Evolutionary conservation across 1,284 basidiomycete species (phyloP).

Genomic region (Sanghuangporus weigelae): DNA sequence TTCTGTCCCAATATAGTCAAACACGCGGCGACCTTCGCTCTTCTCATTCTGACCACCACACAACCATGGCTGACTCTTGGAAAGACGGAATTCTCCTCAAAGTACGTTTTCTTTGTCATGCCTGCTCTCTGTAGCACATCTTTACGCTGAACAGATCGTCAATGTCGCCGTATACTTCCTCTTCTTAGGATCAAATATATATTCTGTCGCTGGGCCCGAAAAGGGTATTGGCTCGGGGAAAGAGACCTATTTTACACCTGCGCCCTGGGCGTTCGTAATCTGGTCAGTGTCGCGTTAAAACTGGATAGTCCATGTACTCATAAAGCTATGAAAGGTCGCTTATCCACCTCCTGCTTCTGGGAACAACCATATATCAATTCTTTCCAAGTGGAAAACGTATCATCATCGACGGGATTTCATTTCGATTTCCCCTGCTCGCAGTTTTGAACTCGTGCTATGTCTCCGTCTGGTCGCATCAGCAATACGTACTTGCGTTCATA

Average conservation of each 20-base stretch:
- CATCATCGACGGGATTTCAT: conserved; percentile 81
- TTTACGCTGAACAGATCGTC: conserved; percentile 42
- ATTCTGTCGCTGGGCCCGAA: conserved; percentile 70
- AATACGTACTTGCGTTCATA: conserved; percentile 81
- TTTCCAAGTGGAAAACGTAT: conserved; percentile 69
- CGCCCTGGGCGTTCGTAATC: conserved; percentile 82
- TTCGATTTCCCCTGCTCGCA: conserved; percentile 85
- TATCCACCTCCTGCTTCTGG: conserved; percentile 83
- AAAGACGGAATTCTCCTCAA: conserved; percentile 78
- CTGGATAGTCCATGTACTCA: conserved; percentile 2
- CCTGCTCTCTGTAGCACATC: background rate
- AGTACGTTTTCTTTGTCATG: conserved; percentile 33
- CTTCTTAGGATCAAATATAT: conserved; percentile 84
- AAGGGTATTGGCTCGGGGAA: conserved; percentile 66
- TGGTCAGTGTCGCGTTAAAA: conserved; percentile 41
- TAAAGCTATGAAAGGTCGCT: conserved; percentile 49
- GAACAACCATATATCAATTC: conserved; percentile 89
- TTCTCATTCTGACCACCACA: background rate
- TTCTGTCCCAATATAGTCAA: background rate
- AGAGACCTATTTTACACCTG: conserved; percentile 87
- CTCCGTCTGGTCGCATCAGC: conserved; percentile 66
- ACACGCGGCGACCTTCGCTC: background rate
- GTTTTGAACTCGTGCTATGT: conserved; percentile 84
- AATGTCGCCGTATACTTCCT: conserved; percentile 78
- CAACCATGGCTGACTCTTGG: conserved; percentile 56